Evolutionary conservation across 257 asterid species (phyloP).

Genomic region (Ehretia macrophylla): DNA sequence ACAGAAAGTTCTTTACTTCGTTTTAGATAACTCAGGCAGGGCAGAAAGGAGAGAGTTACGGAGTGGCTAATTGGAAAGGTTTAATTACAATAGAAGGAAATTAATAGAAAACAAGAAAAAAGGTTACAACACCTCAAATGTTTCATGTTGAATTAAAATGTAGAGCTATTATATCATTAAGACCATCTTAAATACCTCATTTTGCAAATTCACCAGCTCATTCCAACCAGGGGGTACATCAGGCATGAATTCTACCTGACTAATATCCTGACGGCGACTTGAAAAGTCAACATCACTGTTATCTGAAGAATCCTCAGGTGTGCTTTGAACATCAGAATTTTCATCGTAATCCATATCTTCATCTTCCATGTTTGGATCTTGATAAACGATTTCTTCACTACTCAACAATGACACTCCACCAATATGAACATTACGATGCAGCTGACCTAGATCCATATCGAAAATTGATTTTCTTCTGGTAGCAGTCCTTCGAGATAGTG

Average conservation of each 20-base stretch:
- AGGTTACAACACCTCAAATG: neutral
- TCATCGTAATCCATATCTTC: constrained; percentile 40
- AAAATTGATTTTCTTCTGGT: constrained; percentile 23
- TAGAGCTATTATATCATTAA: too few relatives aligned
- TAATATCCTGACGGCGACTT: constrained; percentile 29
- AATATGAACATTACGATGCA: constrained; percentile 22
- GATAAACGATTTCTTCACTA: constrained; percentile 34
- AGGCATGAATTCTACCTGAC: constrained; percentile 36
- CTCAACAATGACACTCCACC: constrained; percentile 41
- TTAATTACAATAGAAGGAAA: neutral
- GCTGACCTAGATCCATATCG: constrained; percentile 31
- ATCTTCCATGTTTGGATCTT: constrained; percentile 33
- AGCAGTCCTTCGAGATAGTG: constrained; percentile 22
- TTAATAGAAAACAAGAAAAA: too few relatives aligned
- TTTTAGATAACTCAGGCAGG: neutral
- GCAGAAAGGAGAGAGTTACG: neutral
- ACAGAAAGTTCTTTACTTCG: constrained; percentile 13
- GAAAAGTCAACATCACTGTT: constrained; percentile 80
- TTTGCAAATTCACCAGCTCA: constrained; percentile 48
- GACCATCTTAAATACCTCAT: constrained; percentile 45
- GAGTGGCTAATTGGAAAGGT: neutral
- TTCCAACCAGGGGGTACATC: constrained; percentile 45
- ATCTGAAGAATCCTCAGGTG: constrained; percentile 61
- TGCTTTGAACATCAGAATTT: constrained; percentile 37
- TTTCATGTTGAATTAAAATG: neutral